Percentiles rank a stretch among this genome's conserved stretches.
Conservation (phyloP, 495 filamentous ascomycete species). For the Pyronema domesticum region DNA sequence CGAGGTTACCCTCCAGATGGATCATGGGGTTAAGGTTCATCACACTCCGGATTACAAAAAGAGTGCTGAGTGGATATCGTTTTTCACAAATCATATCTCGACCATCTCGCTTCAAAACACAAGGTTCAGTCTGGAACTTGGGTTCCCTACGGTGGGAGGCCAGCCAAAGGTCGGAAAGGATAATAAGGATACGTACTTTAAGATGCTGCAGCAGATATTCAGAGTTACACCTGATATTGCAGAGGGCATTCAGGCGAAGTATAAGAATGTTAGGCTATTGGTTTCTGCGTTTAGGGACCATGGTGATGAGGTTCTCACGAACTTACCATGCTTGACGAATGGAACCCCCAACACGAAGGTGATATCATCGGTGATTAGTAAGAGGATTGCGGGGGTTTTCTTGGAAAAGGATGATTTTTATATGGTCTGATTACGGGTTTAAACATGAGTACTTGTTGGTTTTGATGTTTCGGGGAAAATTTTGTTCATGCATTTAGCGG, state of each 20-base stretch:
- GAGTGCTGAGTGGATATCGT: conserved; percentile 58
- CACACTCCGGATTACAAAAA: conserved; percentile 45
- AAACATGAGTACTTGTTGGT: too few species aligned
- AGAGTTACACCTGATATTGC: conserved; percentile 59
- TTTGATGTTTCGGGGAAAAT: too few species aligned
- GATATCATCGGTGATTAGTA: conserved; percentile 53
- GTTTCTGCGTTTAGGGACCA: conserved; percentile 38
- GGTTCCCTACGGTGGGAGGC: conserved; percentile 69
- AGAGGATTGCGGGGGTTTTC: conserved; percentile 30
- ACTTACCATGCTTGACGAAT: conserved; percentile 40
- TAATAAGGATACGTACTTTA: conserved; percentile 48
- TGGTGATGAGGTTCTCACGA: conserved; percentile 43
- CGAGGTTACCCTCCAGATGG: conserved; percentile 52
- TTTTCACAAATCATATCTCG: conserved; percentile 67
- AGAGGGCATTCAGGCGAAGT: conserved; percentile 47
- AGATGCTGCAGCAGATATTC: conserved; percentile 62
- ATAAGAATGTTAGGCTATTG: conserved; percentile 39
- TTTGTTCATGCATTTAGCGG: too few species aligned
- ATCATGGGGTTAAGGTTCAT: conserved; percentile 50
- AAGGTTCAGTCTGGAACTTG: conserved; percentile 29
- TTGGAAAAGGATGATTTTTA: neutral
- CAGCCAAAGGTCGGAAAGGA: conserved; percentile 61
- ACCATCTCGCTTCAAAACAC: conserved; percentile 50
- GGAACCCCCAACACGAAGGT: conserved; percentile 46
- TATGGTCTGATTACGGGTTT: too few species aligned